Base-by-base conservation (phyloP, 2,329 filamentous ascomycete species). In the Monosporascus sp. region DNA sequence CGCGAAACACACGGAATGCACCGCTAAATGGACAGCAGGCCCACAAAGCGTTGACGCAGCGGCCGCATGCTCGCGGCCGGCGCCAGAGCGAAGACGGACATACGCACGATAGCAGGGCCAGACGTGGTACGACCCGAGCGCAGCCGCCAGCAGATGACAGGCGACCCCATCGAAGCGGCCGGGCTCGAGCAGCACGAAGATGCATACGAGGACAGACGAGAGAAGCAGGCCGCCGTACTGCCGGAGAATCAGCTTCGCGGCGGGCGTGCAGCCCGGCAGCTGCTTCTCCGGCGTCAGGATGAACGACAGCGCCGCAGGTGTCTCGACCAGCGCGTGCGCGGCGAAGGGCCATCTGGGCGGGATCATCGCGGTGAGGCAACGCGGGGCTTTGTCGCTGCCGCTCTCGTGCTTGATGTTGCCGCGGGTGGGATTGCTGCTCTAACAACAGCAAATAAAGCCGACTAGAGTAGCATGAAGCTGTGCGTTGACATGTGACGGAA, bases 211-310 rank as follows among this genome's bases (percentile, higher is more conserved):
- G 46, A 74, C 75, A 20, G 72, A 74, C 6, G 73, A 68, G 15
- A 76, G 60, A 3, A 81, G 67, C 15, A 79, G 67, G 14, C 75
- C 78, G 44, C 77, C 78, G 14, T 79, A 72, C 53, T 73, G 77
- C 48, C 73, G 70, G 14, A 79, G 62, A 35, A 81, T 65, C 38
- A 80, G 72, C 4, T 60, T 63, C 5, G 74, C 70, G 18, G 74
- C 70, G 2, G 62, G 59, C 6, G 70, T 63, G n/a, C 76, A 70
- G 8, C 63, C 65, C 8, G 71, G 65, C 9, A 80, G 68, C 55
- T 81, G 78, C 7, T 63, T 62, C 20, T 68, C 60, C 2, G 77
- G 76, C 1, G 52, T 54, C 40, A 74, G 60, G 51, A 78, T 70
- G 64, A 80, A 81, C n/a, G 72, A 72, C 6, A 73, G 56, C 15